These are phyloP conservation scores for Udeniomyces megalosporus DNA, from an alignment of 768 basidiomycete species.

Conservation along the genomic window DNA sequence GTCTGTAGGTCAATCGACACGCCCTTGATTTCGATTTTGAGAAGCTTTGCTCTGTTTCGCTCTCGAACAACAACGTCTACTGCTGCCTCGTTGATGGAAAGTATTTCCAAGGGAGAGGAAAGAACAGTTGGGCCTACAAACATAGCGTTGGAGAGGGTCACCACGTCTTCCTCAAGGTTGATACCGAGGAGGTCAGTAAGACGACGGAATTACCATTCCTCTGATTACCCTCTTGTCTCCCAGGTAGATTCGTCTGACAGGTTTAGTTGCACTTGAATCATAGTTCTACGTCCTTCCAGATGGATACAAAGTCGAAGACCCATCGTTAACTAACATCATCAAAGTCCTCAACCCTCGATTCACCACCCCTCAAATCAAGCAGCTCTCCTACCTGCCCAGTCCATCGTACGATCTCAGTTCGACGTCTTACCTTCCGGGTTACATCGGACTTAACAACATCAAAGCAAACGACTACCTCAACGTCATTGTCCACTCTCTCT, in stretches of 20 bases:
- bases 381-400: conserved; percentile 24
- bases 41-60: conserved; percentile 91
- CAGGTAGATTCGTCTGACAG: not conserved
- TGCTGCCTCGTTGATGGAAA: conserved; percentile 96
- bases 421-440: conserved; percentile 76
- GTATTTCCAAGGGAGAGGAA: conserved; percentile 94
- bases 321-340: conserved; percentile 86
- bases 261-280: not conserved
- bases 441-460: conserved; percentile 93
- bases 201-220: not conserved
- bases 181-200: conserved; percentile 63
- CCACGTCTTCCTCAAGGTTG: conserved; percentile 92
- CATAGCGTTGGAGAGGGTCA: conserved; percentile 97
- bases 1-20: conserved; percentile 66
- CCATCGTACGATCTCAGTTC: conserved; percentile 71
- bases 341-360: conserved; percentile 82
- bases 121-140: conserved; percentile 82
- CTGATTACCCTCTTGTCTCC: too few relatives aligned
- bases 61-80: conserved; percentile 93
- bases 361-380: conserved; percentile 40
- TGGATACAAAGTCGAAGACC: conserved; percentile 89
- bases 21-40: conserved; percentile 97
- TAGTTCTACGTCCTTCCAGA: conserved; percentile 96
- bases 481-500: conserved; percentile 80
- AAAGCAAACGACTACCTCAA: conserved; percentile 96